These are phyloP conservation scores for Clavispora vitiphila DNA, from an alignment of 805 yeast species.

Conservation along the genomic window DNA sequence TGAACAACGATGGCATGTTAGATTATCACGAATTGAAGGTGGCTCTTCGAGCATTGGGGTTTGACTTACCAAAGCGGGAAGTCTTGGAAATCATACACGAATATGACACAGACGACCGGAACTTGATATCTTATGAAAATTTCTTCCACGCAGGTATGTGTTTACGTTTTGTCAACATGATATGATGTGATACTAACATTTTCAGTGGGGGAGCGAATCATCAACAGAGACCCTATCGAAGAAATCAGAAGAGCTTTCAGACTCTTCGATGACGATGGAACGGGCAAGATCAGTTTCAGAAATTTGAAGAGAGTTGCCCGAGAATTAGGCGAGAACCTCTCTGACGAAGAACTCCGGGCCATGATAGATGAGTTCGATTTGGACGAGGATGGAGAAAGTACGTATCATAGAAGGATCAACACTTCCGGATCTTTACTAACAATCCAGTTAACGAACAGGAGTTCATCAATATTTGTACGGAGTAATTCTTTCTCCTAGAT, in stretches of 20 bases:
- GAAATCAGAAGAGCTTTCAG: slow-evolving; percentile 88
- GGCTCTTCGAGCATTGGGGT: slow-evolving; percentile 90
- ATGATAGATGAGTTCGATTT: slow-evolving; percentile 97
- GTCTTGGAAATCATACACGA: slow-evolving; percentile 73
- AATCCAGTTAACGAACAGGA: slow-evolving; percentile 70
- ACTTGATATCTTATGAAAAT: slow-evolving; percentile 72
- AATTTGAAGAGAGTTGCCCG: slow-evolving; percentile 85
- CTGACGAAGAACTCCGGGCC: slow-evolving; percentile 89
- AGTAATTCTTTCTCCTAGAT: slow-evolving; percentile 22
- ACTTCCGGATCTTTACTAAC: slow-evolving; percentile 22
- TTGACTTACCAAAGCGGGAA: slow-evolving; percentile 72
- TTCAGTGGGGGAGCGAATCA: slow-evolving; percentile 71
- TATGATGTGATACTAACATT: slow-evolving; percentile 18
- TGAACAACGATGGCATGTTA: slow-evolving; percentile 83
- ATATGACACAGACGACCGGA: slow-evolving; percentile 72
- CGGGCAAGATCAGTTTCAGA: slow-evolving; percentile 77
- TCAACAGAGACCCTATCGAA: slow-evolving; percentile 86
- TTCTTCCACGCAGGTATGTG: slow-evolving; percentile 67
- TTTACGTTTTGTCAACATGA: background rate
- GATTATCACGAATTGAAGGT: slow-evolving; percentile 94
- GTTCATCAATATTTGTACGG: slow-evolving; percentile 83
- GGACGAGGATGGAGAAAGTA: slow-evolving; percentile 90
- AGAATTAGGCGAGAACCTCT: slow-evolving; percentile 85
- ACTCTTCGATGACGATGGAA: slow-evolving; percentile 80
- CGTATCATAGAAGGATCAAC: slow-evolving; percentile 21